Base-by-base conservation (phyloP, 306 rosid genomes). In the Comarum palustre region DNA sequence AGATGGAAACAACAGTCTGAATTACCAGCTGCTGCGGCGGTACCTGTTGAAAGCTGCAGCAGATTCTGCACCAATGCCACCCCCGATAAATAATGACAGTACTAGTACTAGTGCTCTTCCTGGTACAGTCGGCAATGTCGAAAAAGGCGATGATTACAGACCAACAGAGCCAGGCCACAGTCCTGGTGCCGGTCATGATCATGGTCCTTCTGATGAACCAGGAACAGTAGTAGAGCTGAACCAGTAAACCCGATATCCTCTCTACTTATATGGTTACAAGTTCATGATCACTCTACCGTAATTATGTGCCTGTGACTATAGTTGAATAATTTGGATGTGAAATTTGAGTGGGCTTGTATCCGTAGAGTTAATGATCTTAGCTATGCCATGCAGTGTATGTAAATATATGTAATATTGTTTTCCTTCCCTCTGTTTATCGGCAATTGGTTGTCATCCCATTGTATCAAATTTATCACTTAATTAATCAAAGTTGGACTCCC, bases 171-270 rank as follows among this genome's bases (percentile, higher is more conserved):
- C 97, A 0, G 97, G 98, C 57, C 94, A 93, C 73, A 89, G 96
- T 51, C 98, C 97, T 10, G 98, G 98, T 7, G 97, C 88, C 14
- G 98, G 98, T 13, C 98, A 90, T 80, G 93, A 90, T 7, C 93
- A 83, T 6, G 98, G 96, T 6, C 93, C 86, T 76, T 75, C 86
- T 31, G 29, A 72, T 47, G 87, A 87, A 19, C 80, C 85, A 5
- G 27, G 72, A 36, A 58, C 14, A 25, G n/a, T 16, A 1, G 75
- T 17, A 1, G 75, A 66, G 51, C 82, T 84, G 74, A 39, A 32
- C 43, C 75, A 72, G 39, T 83, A 82, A 73, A 27, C 19, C 15
- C 10, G 2, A n/a, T 39, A n/a, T 39, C 42, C 62, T 24, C 58
- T 17, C 3, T 51, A n/a, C 5, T 17, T 15, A 5, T 9, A 48